Base-by-base conservation (phyloP, 1,284 basidiomycete species). In the Vanrija sp. region DNA sequence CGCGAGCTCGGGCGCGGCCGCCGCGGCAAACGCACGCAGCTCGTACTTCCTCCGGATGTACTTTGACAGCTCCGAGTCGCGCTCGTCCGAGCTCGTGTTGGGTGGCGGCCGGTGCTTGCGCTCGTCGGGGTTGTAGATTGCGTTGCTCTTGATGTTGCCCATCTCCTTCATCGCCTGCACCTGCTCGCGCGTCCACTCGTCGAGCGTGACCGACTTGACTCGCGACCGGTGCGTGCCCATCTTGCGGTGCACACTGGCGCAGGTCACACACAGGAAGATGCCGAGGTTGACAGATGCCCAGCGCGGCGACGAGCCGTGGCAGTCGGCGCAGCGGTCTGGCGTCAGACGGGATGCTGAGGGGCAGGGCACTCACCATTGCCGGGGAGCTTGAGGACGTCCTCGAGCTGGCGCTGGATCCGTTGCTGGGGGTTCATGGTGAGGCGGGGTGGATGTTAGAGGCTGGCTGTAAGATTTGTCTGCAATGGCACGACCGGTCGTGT, bases 41-140 rank as follows among this genome's bases (percentile, higher is more conserved):
- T 76, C 75, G 55, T 75, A 77, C 57, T 77, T 77, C 49, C 63
- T 54, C 51, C 75, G 55, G 23, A 77, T 76, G 55, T 69, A 76
- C 58, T 66, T 65, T 50, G 75, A 69, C 34, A 77, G 64, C 52
- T 77, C 75, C 5, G 66, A 65, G 58, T 76, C 73, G 29, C 75
- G 66, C 38, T 74, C 74, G 19, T 68, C 68, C 38, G 61, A 56
- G 25, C 57, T 62, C 12, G 63, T 67, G 0, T 61, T 59, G 3
- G 69, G 60, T 0, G 75, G 75, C 4, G 72, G 69, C 8, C 73
- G 74, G 54, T 75, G 57, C 4, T 62, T 54, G 9, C 38, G 21
- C 50, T 75, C 73, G 62, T 75, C 70, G 5, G 75, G 75, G 58
- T 76, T 75, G 60, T 61, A 75, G 14, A 72, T 61, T 1, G 59